phyloP scores from a whole-genome alignment of 345 rosid species.

The Trapa incisa region DNA sequence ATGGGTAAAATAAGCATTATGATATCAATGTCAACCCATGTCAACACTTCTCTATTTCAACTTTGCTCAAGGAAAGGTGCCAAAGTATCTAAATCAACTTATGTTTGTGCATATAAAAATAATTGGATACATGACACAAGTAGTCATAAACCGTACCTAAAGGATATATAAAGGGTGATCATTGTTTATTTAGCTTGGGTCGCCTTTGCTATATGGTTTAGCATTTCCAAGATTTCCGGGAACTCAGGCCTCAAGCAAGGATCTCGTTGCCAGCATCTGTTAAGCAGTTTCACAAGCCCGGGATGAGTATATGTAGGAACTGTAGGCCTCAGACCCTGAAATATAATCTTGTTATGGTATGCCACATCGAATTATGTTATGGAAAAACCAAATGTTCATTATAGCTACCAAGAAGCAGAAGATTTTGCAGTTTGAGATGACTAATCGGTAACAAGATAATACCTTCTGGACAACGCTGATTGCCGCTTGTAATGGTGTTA shows the following conservation, averaged over 20 bases:
- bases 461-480: slow-evolving; percentile 64
- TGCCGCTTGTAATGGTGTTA: slow-evolving; percentile 56
- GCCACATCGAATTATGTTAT: background rate
- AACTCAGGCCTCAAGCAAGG: slow-evolving; percentile 52
- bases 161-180: no score
- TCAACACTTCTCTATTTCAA: no score
- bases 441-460: background rate
- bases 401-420: background rate
- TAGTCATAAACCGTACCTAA: no score
- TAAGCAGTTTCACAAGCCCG: slow-evolving; percentile 32
- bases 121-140: no score
- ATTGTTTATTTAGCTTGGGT: slow-evolving; percentile 9
- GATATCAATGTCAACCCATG: no score
- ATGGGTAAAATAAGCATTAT: no score
- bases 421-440: background rate
- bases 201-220: slow-evolving; percentile 25
- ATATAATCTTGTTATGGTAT: background rate
- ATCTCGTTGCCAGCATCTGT: slow-evolving; percentile 53
- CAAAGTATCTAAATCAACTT: no score
- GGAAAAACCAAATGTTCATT: background rate
- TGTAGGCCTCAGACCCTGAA: slow-evolving; percentile 51
- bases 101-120: no score
- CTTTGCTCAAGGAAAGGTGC: no score
- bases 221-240: slow-evolving; percentile 34
- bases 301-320: slow-evolving; percentile 41